Percentiles rank a stretch among this genome's conserved stretches.
Evolutionary conservation across 805 yeast genomes (phyloP).

Genomic region (Candida oleophila): DNA sequence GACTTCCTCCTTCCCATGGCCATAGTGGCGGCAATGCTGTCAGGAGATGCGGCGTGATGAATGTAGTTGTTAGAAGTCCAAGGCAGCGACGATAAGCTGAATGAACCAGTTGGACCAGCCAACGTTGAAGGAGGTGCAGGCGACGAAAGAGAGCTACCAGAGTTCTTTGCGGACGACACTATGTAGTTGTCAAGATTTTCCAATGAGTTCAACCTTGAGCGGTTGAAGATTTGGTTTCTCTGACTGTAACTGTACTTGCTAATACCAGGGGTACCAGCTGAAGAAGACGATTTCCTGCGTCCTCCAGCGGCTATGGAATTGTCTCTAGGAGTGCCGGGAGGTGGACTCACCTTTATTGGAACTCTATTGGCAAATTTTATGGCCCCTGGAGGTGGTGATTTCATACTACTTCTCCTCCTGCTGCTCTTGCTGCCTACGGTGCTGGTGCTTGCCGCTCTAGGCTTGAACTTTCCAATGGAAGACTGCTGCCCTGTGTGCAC

Average conservation of each 20-base stretch:
- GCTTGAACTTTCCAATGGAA: conserved; percentile 10
- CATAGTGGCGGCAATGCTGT: conserved; percentile 19
- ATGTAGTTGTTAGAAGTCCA: conserved; percentile 20
- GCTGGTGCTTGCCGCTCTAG: background rate
- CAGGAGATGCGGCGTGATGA: conserved; percentile 15
- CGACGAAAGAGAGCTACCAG: conserved; percentile 31
- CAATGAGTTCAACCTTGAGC: conserved; percentile 41
- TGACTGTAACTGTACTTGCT: conserved; percentile 20
- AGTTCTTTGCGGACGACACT: conserved; percentile 38
- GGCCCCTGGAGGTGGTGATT: conserved; percentile 25
- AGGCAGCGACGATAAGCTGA: conserved; percentile 10
- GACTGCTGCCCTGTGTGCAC: conserved; percentile 21
- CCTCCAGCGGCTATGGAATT: conserved; percentile 5
- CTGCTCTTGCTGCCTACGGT: background rate
- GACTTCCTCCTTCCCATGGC: conserved; percentile 31
- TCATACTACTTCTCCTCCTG: conserved; percentile 2
- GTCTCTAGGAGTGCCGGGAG: conserved; percentile 20
- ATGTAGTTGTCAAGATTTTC: conserved; percentile 44
- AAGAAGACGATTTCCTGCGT: conserved; percentile 28
- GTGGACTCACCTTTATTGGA: conserved; percentile 38
- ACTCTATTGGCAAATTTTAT: conserved; percentile 43
- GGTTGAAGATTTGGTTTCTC: conserved; percentile 31
- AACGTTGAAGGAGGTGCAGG: conserved; percentile 24
- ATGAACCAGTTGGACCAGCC: conserved; percentile 6
- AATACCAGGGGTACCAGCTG: conserved; percentile 19